Evolutionary conservation across 495 filamentous ascomycete species (phyloP).

Genomic region (Aspergillus leporis): DNA sequence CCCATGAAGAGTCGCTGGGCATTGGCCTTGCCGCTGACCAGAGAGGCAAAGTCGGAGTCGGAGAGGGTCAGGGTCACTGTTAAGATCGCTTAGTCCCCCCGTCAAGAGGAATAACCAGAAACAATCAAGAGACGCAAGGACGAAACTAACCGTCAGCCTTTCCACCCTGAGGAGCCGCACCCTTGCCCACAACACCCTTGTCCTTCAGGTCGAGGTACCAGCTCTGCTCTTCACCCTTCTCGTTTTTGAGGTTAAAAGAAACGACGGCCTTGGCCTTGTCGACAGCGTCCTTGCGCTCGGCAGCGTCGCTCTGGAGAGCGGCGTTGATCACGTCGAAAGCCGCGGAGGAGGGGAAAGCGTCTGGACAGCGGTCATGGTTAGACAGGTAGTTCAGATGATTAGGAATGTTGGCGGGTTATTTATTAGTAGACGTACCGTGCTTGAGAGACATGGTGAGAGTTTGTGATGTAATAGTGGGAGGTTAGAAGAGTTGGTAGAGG

Average conservation of each 20-base stretch:
- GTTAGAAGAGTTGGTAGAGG: not conserved
- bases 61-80: slow-evolving; percentile 81
- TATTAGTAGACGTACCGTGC: slow-evolving; percentile 69
- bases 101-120: not conserved
- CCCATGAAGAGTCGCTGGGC: slow-evolving; percentile 95
- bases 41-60: slow-evolving; percentile 80
- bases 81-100: slow-evolving; percentile 12
- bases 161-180: slow-evolving; percentile 60
- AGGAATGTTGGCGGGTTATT: slow-evolving; percentile 12
- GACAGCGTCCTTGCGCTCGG: slow-evolving; percentile 82
- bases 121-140: not conserved
- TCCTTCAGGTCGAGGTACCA: slow-evolving; percentile 97
- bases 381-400: slow-evolving; percentile 6
- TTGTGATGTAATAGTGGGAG: not conserved
- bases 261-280: slow-evolving; percentile 86
- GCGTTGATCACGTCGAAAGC: slow-evolving; percentile 87
- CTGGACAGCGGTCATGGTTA: slow-evolving; percentile 45
- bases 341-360: slow-evolving; percentile 83
- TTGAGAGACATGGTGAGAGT: slow-evolving; percentile 73
- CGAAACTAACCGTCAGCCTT: slow-evolving; percentile 76
- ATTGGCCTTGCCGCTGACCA: slow-evolving; percentile 86
- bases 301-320: slow-evolving; percentile 66
- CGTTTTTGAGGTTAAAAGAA: slow-evolving; percentile 90
- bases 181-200: slow-evolving; percentile 78
- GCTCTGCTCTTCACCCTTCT: slow-evolving; percentile 69